Evolutionary conservation across 192 early-diverging fungal species (phyloP).

Genomic region (Backusella luteola): DNA sequence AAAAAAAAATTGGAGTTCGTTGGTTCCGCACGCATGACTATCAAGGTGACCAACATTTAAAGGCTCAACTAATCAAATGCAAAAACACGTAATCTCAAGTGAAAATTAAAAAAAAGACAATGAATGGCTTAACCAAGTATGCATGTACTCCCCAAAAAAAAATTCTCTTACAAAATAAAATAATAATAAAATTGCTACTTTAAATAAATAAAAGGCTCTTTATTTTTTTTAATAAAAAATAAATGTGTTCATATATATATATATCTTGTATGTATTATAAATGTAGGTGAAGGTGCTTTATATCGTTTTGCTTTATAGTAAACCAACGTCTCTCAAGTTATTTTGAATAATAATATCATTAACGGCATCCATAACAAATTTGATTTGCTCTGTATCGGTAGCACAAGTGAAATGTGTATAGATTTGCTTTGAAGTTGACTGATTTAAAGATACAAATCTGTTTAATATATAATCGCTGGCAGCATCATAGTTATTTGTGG

Average conservation of each 20-base stretch:
- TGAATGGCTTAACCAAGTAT: too few relatives aligned
- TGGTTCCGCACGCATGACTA: too few relatives aligned
- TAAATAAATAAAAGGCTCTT: too few relatives aligned
- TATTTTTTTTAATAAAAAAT: neutral
- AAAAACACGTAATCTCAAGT: too few relatives aligned
- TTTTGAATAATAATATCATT: constrained; percentile 90
- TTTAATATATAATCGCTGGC: constrained; percentile 78
- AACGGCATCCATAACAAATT: constrained; percentile 88
- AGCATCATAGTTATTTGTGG: constrained; percentile 58
- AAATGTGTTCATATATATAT: neutral
- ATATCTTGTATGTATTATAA: neutral
- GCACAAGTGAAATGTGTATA: constrained; percentile 90
- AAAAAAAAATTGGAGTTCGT: too few relatives aligned
- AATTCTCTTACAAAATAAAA: too few relatives aligned
- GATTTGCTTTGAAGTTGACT: constrained; percentile 77
- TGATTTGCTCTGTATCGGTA: constrained; percentile 84
- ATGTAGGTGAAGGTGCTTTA: neutral
- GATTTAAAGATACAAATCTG: constrained; percentile 78
- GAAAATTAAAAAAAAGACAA: too few relatives aligned
- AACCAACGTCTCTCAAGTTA: constrained; percentile 76
- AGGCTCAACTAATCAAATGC: too few relatives aligned
- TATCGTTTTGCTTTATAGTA: constrained; percentile 51
- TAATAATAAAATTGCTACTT: too few relatives aligned
- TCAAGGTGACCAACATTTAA: too few relatives aligned
- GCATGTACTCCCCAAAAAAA: too few relatives aligned